Conservation (phyloP, 345 rosid genomes). For the Cardamine occulta region DNA sequence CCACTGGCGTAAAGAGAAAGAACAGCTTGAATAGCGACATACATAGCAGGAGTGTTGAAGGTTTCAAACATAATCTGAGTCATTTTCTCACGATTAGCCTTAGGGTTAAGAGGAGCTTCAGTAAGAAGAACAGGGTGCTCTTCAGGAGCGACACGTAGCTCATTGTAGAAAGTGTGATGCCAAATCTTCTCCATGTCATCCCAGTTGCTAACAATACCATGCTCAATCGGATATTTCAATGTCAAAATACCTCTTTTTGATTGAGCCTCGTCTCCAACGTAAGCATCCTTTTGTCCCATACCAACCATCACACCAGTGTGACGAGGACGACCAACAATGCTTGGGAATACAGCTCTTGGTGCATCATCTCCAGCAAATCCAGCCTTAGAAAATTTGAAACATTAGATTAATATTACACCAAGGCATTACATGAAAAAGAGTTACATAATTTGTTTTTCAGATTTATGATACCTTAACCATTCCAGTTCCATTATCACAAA, state of each 20-base stretch:
- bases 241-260: slow-evolving; percentile 65
- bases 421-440: too few species aligned
- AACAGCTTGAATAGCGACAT: slow-evolving; percentile 58
- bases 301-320: slow-evolving; percentile 69
- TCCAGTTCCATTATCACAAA: slow-evolving; percentile 67
- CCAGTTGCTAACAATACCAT: slow-evolving; percentile 69
- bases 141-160: slow-evolving; percentile 59
- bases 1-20: slow-evolving; percentile 62
- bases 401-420: not conserved
- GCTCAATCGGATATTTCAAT: slow-evolving; percentile 60
- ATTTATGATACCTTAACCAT: slow-evolving; percentile 59
- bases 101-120: slow-evolving; percentile 60
- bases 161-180: slow-evolving; percentile 67
- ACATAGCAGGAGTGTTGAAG: slow-evolving; percentile 55
- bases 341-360: slow-evolving; percentile 61
- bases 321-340: slow-evolving; percentile 66
- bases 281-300: slow-evolving; percentile 69
- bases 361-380: slow-evolving; percentile 67
- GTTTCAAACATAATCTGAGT: slow-evolving; percentile 62
- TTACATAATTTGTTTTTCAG: too few species aligned
- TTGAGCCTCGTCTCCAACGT: slow-evolving; percentile 65
- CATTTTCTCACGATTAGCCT: slow-evolving; percentile 63
- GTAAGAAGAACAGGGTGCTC: slow-evolving; percentile 64
- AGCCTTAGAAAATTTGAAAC: slow-evolving; percentile 26
- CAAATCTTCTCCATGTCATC: slow-evolving; percentile 70